Conservation (phyloP, 805 yeast species). For the Kodamaea jinghongensis region DNA sequence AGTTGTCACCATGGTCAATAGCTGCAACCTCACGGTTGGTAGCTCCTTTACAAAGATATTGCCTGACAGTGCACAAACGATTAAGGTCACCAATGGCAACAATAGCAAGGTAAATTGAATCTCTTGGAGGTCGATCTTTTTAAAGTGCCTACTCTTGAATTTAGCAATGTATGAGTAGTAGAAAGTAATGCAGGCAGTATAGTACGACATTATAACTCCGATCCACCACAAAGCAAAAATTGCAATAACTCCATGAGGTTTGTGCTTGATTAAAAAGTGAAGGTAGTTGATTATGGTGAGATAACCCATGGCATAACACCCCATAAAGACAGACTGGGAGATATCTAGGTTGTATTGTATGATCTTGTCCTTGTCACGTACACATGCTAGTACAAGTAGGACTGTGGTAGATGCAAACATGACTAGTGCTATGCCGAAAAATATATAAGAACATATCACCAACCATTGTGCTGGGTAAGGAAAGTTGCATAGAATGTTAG, state of each 20-base stretch:
- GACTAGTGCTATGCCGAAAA: constrained; percentile 58
- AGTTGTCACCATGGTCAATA: constrained; percentile 52
- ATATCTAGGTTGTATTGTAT: constrained; percentile 10
- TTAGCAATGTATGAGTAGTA: constrained; percentile 44
- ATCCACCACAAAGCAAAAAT: constrained; percentile 76
- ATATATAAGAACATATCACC: constrained; percentile 51
- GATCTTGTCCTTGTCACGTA: constrained; percentile 25
- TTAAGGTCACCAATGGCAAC: constrained; percentile 75
- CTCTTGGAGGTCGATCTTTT: constrained; percentile 19
- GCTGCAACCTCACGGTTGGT: constrained; percentile 41
- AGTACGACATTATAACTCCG: constrained; percentile 50
- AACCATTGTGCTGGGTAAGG: constrained; percentile 67
- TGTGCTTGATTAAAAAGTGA: constrained; percentile 40
- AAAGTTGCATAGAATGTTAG: constrained; percentile 58
- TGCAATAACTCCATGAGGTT: constrained; percentile 41
- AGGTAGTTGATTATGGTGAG: constrained; percentile 62
- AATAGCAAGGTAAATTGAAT: constrained; percentile 58
- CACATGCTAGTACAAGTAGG: constrained; percentile 40
- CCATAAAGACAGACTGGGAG: constrained; percentile 58
- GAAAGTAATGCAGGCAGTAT: constrained; percentile 61
- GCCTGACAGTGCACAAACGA: constrained; percentile 73
- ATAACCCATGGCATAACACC: constrained; percentile 79
- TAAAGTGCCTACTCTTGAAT: constrained; percentile 21
- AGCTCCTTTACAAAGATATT: constrained; percentile 47
- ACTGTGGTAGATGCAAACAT: constrained; percentile 44